Percentiles rank a stretch among this genome's conserved stretches.
phyloP scores from a whole-genome alignment of 1,284 basidiomycete genomes.

The Clitocybe nebularis region DNA sequence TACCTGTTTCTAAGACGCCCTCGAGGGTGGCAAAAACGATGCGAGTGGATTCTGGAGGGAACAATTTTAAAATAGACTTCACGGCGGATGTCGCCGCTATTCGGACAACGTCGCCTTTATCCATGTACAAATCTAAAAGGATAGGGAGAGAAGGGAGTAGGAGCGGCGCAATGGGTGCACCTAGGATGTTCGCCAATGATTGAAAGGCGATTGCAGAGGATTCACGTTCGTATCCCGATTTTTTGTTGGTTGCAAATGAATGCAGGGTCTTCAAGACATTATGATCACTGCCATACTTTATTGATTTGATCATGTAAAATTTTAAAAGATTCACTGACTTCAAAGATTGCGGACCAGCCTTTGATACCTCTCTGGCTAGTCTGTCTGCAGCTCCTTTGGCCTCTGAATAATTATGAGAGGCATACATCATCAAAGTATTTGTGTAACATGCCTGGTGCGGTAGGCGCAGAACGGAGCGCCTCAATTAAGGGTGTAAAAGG shows the following conservation, averaged over 20 bases:
- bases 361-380: conserved; percentile 67
- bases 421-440: conserved; percentile 6
- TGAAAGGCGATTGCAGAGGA: conserved; percentile 85
- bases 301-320: conserved; percentile 10
- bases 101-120: conserved; percentile 93
- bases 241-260: conserved; percentile 80
- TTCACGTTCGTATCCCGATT: conserved; percentile 91
- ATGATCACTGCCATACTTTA: conserved; percentile 44
- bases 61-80: conserved; percentile 81
- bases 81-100: conserved; percentile 79
- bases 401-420: conserved; percentile 38
- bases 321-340: conserved; percentile 40
- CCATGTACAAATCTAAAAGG: conserved; percentile 86
- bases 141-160: conserved; percentile 77
- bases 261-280: conserved; percentile 65
- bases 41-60: conserved; percentile 81
- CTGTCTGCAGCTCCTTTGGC: conserved; percentile 78
- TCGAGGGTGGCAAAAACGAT: conserved; percentile 74
- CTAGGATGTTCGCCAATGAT: conserved; percentile 70
- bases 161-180: conserved; percentile 77
- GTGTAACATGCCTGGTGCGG: conserved; percentile 56
- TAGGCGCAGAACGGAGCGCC: conserved; percentile 64
- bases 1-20: conserved; percentile 75
- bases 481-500: conserved; percentile 56
- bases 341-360: conserved; percentile 58